These are phyloP conservation scores for Glycine latifolia DNA, from an alignment of 306 rosid genomes.

Conservation along the genomic window DNA sequence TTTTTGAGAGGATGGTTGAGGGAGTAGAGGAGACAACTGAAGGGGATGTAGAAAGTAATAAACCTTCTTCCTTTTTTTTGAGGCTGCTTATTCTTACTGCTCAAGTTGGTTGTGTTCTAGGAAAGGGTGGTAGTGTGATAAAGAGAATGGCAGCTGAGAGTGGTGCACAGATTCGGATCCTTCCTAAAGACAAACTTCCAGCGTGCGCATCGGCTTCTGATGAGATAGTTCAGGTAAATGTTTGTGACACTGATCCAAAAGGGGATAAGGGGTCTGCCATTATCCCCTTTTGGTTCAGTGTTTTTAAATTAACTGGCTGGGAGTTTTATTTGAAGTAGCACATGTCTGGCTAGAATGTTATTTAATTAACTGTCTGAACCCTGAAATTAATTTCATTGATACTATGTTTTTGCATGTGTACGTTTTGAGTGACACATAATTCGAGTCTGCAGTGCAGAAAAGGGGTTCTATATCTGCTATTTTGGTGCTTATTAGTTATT, in stretches of 20 bases:
- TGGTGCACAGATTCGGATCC: slow-evolving; percentile 88
- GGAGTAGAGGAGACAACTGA: slow-evolving; percentile 59
- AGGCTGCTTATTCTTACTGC: slow-evolving; percentile 77
- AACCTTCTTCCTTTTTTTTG: slow-evolving; percentile 51
- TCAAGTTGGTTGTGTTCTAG: slow-evolving; percentile 91
- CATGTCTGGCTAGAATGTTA: slow-evolving; percentile 9
- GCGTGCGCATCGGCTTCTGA: slow-evolving; percentile 65
- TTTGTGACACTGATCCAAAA: slow-evolving; percentile 6
- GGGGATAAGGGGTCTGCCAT: background rate
- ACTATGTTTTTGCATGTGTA: background rate
- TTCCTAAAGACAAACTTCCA: slow-evolving; percentile 89
- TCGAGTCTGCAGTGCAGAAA: background rate
- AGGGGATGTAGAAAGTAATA: slow-evolving; percentile 56
- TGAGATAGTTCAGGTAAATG: slow-evolving; percentile 89
- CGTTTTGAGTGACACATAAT: slow-evolving; percentile 24
- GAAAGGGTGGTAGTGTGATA: slow-evolving; percentile 92
- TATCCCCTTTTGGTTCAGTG: background rate
- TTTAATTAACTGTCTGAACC: slow-evolving; percentile 17
- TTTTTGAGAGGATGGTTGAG: slow-evolving; percentile 72
- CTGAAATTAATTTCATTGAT: background rate
- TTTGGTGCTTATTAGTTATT: slow-evolving; percentile 12
- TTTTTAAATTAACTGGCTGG: background rate
- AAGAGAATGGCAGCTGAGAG: slow-evolving; percentile 89
- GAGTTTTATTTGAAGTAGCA: background rate
- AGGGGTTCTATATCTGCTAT: slow-evolving; percentile 11